These are phyloP conservation scores for Chlorella sp. DNA, from an alignment of 139 green algal species.

Conservation along the genomic window DNA sequence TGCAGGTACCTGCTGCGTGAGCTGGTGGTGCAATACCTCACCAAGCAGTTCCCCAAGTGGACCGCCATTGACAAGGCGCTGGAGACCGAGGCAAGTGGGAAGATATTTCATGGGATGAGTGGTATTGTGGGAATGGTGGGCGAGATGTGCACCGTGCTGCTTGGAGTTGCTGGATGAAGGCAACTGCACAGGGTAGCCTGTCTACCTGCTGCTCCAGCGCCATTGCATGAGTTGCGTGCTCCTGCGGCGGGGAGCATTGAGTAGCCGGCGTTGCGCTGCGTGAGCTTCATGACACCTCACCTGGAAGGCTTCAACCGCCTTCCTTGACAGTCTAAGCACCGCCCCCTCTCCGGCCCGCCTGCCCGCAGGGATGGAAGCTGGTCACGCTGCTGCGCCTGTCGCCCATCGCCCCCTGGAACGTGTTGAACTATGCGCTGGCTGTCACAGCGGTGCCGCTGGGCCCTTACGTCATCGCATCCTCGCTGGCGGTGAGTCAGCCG, in stretches of 20 bases:
- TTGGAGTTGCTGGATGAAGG: neutral
- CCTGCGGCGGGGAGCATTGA: neutral
- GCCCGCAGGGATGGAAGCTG: slow-evolving; percentile 69
- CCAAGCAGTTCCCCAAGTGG: slow-evolving; percentile 63
- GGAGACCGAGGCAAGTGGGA: neutral
- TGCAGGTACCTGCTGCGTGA: slow-evolving; percentile 66
- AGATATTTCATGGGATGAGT: neutral
- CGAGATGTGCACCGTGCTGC: no score
- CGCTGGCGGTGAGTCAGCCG: slow-evolving; percentile 32
- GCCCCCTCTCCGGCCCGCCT: no score
- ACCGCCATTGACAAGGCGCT: slow-evolving; percentile 33
- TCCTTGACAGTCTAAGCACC: no score
- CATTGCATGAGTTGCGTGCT: no score
- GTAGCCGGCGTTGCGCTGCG: neutral
- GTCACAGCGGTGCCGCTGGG: slow-evolving; percentile 59
- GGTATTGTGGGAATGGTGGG: neutral
- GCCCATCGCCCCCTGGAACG: slow-evolving; percentile 69
- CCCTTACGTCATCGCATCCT: slow-evolving; percentile 53
- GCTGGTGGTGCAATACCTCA: slow-evolving; percentile 50
- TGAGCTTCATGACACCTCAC: no score
- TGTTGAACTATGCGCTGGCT: slow-evolving; percentile 70
- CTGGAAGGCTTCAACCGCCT: neutral
- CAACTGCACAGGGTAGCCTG: no score
- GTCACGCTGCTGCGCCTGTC: slow-evolving; percentile 67
- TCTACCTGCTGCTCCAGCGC: no score